Conservation (phyloP, 768 basidiomycete species). For the Boletus rex-veris region DNA sequence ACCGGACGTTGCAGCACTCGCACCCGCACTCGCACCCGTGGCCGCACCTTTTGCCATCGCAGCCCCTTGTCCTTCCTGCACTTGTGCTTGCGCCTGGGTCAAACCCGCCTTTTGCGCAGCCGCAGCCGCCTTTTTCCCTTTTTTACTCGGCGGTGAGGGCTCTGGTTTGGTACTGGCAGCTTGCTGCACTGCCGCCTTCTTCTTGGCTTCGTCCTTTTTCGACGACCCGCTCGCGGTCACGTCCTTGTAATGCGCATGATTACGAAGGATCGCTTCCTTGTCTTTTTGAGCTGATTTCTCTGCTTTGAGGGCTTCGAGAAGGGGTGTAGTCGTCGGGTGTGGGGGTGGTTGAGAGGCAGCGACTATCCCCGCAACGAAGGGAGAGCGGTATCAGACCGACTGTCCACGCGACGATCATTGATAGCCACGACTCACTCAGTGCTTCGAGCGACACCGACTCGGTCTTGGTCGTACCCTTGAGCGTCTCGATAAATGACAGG, state of each 20-base stretch:
- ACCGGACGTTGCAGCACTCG: slow-evolving; percentile 3
- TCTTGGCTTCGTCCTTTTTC: slow-evolving; percentile 40
- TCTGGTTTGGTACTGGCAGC: slow-evolving; percentile 30
- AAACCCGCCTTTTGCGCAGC: slow-evolving; percentile 19
- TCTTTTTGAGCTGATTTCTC: slow-evolving; percentile 65
- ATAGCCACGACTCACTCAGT: slow-evolving; percentile 25
- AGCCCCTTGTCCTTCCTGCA: background rate
- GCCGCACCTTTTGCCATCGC: slow-evolving; percentile 1
- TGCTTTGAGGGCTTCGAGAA: slow-evolving; percentile 90
- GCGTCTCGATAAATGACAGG: slow-evolving; percentile 72
- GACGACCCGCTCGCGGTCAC: slow-evolving; percentile 28
- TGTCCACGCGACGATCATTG: background rate
- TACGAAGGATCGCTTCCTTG: slow-evolving; percentile 67
- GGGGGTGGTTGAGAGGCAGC: slow-evolving; percentile 57
- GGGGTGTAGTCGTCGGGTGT: slow-evolving; percentile 79
- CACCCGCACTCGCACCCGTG: background rate
- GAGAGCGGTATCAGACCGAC: background rate
- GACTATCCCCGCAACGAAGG: slow-evolving; percentile 39
- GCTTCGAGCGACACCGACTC: slow-evolving; percentile 66
- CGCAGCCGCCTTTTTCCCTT: slow-evolving; percentile 28
- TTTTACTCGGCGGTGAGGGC: slow-evolving; percentile 33
- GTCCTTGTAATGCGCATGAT: slow-evolving; percentile 71
- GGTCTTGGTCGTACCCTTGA: slow-evolving; percentile 49
- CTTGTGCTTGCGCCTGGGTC: background rate
- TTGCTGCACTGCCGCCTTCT: slow-evolving; percentile 23